Evolutionary conservation across 1,139 yeast species (phyloP), one percentile per base, ranked within the genome.

Genomic region (Sugiyamaella castrensis): DNA sequence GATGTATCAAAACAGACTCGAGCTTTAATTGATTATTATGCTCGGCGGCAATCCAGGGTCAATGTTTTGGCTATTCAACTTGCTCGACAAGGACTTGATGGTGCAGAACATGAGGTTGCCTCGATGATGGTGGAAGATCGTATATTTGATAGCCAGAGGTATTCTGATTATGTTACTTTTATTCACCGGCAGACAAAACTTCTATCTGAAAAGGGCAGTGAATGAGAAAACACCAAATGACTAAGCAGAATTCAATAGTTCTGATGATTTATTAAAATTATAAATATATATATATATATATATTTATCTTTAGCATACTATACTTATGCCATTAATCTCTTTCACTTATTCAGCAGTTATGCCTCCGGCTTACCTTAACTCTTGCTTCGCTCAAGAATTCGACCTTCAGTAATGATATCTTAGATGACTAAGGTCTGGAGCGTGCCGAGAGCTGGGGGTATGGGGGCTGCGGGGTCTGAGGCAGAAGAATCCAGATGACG

Each of bases 41-140:
- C 80, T 42, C 57, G 61, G 30, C 64, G 62, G 30, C 24, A 19
- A 19, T 65, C 73, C 10, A 68, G 78, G 28, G 76, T 79, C 0
- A 66, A 68, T 15, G 73, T 73, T 36, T 56, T 75, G 42, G 76
- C 80, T 0, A 67, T 87, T 37, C 81, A 80, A 55, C 66, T 88
- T 8, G 80, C 86, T 8, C 73, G 95, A 49, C 83, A 81, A 57
- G 80, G 82, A 5, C 66, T 77, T 28, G 95, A 87, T 62, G 82
- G 82, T 0, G 70, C 80, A 1, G 84, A 82, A 56, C 64, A 68
- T 35, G 81, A 76, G 47, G 80, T 86, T 58, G 71, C 75, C 46
- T 82, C 81, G 40, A 63, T 78, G 47, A 70, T 92, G 62, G 79
- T 84, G 27, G 98, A 92, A 61, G 98, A 92, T 63, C 75, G 82